Evolutionary conservation across 352 stramenopile genomes (phyloP), one percentile per base, ranked within the genome.

Genomic region (Globisporangium lucens): DNA sequence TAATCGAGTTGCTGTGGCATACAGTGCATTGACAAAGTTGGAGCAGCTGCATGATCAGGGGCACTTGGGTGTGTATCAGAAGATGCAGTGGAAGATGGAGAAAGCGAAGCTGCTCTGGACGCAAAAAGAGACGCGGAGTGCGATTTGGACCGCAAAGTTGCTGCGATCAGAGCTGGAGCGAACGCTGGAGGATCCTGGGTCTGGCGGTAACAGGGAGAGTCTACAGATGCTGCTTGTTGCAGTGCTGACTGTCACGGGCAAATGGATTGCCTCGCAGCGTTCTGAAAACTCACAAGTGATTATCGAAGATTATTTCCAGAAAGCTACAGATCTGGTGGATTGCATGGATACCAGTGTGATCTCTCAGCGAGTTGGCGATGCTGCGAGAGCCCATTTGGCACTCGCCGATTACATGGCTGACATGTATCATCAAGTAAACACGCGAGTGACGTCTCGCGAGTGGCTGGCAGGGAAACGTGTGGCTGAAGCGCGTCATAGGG

Each of bases 261-360:
- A 92, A 55, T 99, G 95, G 96, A 91, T 98, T 71, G 89, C 90
- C 22, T 90, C 91, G 63, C 91, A 98, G 69, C 94, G 95, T 61
- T 94, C 95, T 1, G 93, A 98, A 67, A 90, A 86, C 71, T 96
- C 89, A 8, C 83, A 91, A 75, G 76, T 87, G n/a, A 97, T 99
- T 76, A 76, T 98, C 2, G 86, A 97, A n/a, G 83, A 91, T 0
- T 98, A 96, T 70, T 89, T 98, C 30, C 74, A 93, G 56, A 90
- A 89, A 65, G 93, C 94, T 52, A 89, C 86, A 0, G 63, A 81
- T 1, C 81, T 93, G 29, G 80, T 94, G 8, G 78, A 81, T 27
- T 56, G 56, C 1, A 81, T 94, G 56, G 71, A 79, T 47, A 22
- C 68, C 41, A 51, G 65, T 33, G 61, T 72, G 53, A 56, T 85